Conservation (phyloP, 768 basidiomycete species). For the Calocybe gangraenosa region DNA sequence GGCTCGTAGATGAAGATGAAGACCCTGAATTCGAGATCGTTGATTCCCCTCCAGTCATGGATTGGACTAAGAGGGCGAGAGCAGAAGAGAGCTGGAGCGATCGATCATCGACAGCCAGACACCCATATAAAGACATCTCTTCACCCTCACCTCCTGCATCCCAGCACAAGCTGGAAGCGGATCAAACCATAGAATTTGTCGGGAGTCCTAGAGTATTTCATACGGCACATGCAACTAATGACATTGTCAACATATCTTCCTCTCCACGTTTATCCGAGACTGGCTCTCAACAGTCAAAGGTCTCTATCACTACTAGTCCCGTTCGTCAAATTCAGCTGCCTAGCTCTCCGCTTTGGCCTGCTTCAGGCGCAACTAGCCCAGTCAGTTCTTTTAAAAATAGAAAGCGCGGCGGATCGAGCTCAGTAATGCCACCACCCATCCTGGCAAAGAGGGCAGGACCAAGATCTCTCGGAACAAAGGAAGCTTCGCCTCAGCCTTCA, state of each 20-base stretch:
- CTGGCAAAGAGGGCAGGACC: conserved; percentile 15
- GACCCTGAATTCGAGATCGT: conserved; percentile 50
- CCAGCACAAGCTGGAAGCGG: background rate
- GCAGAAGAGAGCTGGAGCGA: background rate
- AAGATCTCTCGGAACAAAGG: conserved; percentile 11
- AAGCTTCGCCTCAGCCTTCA: conserved; percentile 22
- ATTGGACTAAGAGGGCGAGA: conserved; percentile 4
- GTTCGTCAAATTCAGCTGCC: background rate
- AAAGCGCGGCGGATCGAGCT: conserved; percentile 3
- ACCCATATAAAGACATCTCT: background rate
- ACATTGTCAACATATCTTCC: conserved; percentile 6
- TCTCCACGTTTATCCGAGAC: background rate
- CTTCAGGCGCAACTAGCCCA: conserved; percentile 10
- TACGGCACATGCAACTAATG: background rate
- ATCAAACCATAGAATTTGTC: conserved; percentile 24
- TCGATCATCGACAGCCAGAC: background rate
- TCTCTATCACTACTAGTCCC: conserved; percentile 15
- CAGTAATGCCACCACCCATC: conserved; percentile 25
- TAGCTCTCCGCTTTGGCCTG: conserved; percentile 10
- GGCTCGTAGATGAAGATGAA: conserved; percentile 64
- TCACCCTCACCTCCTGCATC: background rate
- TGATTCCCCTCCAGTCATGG: conserved; percentile 42
- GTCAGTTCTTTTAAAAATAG: conserved; percentile 9
- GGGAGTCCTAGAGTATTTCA: background rate
- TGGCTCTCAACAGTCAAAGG: conserved; percentile 16